Evolutionary conservation across 1,139 yeast species (phyloP).

Genomic region (Candida sp.): DNA sequence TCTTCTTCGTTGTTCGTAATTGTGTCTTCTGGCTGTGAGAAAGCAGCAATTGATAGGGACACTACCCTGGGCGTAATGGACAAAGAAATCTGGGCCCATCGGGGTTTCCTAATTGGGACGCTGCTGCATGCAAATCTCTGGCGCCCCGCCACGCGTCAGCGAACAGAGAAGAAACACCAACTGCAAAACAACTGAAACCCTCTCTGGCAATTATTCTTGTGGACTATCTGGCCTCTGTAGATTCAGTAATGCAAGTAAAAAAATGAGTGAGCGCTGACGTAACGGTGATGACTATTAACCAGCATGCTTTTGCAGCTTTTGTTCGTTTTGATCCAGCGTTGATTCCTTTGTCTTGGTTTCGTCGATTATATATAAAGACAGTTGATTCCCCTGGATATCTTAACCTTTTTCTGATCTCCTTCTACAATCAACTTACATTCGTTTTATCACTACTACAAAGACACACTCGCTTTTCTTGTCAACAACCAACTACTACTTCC

Average conservation of each 20-base stretch:
- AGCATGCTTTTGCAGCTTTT: neutral
- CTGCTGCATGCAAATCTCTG: conserved; percentile 12
- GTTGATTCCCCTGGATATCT: too few species aligned
- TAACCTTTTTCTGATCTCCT: neutral
- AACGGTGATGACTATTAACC: neutral
- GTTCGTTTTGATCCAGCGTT: neutral
- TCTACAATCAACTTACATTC: conserved; percentile 1
- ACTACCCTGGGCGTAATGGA: too few species aligned
- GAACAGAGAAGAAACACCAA: neutral
- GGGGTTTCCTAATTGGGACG: conserved; percentile 15
- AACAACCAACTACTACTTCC: neutral
- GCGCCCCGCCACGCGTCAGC: neutral
- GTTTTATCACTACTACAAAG: neutral
- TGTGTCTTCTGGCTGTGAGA: neutral
- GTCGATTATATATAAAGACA: too few species aligned
- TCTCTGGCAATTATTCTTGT: too few species aligned
- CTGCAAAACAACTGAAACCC: conserved; percentile 1
- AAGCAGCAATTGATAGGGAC: too few species aligned
- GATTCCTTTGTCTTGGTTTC: neutral
- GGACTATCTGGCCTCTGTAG: neutral
- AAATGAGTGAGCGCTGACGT: neutral
- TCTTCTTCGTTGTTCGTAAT: neutral
- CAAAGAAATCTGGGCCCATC: neutral
- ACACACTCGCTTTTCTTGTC: neutral
- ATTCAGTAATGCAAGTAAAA: neutral